Evolutionary conservation across 345 rosid genomes (phyloP), one percentile per base, ranked within the genome.

Genomic region (Eucalyptus tenuipes): DNA sequence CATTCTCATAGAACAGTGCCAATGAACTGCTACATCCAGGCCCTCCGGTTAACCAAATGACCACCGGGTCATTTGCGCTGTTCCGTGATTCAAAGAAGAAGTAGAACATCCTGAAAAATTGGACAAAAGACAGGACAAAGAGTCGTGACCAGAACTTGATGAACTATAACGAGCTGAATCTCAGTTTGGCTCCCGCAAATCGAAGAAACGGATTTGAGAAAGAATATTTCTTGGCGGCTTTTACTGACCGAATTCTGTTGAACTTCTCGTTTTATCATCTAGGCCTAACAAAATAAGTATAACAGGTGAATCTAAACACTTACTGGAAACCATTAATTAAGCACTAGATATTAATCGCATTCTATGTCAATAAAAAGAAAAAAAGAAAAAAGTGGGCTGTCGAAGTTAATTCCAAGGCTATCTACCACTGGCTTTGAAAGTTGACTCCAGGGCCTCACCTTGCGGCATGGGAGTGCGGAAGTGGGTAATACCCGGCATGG

Each of bases 21-120:
- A 97, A 33, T 88, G 94, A 95, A 89, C 98, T 90, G 93, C 98
- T 92, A 59, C 99, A 97, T n/a, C 99, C 98, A 16, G 99, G 99
- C 49, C 99, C 99, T 66, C 99, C 99, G 0, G 96, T 93, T 90
- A 96, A 88, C 99, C 99, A 97, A 53, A 97, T 92, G 7, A 97
- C 99, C 15, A 97, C 96, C 6, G 99, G 98, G 85, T 96, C 96
- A 15, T 90, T 88, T 85, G 87, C 90, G 90, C 90, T 94, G 57
- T 4, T 92, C 86, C 96, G 50, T 27, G 98, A 96, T 89, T 96
- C 99, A 68, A 96, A 96, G 94, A 95, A 95, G 90, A 94, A 93
- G 86, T 89, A 89, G 90, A 89, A 89, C 88, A 89, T 88, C 40
- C 88, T 88, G 47, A 44, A 88, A 79, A 52, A 50, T 57, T 7